Base-by-base conservation (phyloP, 306 rosid species). In the Hippophae gyantsensis region DNA sequence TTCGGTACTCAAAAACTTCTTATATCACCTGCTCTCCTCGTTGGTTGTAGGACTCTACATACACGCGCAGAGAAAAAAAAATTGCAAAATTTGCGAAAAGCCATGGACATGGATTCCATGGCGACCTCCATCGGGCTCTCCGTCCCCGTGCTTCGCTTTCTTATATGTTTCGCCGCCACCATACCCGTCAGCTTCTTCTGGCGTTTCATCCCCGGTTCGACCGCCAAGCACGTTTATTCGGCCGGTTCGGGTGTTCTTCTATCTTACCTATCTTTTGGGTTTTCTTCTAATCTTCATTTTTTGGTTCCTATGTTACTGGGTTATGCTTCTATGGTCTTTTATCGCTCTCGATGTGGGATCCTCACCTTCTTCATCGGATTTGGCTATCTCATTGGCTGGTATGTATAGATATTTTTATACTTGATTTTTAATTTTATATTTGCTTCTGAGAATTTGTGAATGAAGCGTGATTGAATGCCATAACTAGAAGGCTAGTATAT, bases 381-480 rank as follows among this genome's bases (percentile, higher is more conserved):
- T 68, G 95, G 90, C 6, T 92, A 92, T 71, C 95, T 92, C 72
- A 73, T 92, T 68, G 96, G 81, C 48, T 92, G 99, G 93, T 79
- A 76, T 23, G 71, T 74, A 5, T 6, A 32, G 38, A 32, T 32
- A 32, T 32, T 2, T 32, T 4, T 32, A 32, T 32, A 32, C 53
- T 50, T 40, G 8, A 13, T 42, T 50, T 44, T 8, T 27, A 7
- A 6, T 11, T 25, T 74, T 41, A 23, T 48, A 5, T 54, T 53
- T 41, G 38, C 40, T 32, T 32, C 38, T 32, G 38, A 32, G 38
- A 32, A 32, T 32, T 60, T 27, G 58, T 27, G 6, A 13, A 54
- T 9, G 41, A 46, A 2, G 38, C 5, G 42, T 5, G 38, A 6
- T 23, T 67, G 57, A 5, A 11, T 40, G 57, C 43, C 54, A 51